These are phyloP conservation scores for Bruguiera gymnorhiza DNA, from an alignment of 345 rosid species.

Conservation along the genomic window DNA sequence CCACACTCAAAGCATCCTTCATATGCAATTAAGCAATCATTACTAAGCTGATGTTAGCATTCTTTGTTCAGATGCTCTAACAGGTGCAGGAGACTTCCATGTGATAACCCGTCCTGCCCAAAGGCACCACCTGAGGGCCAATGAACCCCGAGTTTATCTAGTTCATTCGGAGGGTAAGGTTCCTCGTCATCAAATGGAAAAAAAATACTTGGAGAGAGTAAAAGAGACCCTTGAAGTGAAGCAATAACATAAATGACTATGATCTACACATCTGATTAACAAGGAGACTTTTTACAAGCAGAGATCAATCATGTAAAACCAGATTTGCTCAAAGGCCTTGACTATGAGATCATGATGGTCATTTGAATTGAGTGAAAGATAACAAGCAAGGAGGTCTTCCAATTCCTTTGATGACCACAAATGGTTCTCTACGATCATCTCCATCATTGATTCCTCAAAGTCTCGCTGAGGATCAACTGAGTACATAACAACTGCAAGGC, in stretches of 20 bases:
- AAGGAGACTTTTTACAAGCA: neutral
- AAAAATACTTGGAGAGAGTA: neutral
- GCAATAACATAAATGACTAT: neutral
- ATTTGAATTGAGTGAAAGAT: constrained; percentile 68
- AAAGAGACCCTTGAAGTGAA: no score
- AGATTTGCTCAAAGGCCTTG: constrained; percentile 83
- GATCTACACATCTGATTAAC: neutral
- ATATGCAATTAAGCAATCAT: neutral
- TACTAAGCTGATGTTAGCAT: neutral
- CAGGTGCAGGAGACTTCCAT: neutral
- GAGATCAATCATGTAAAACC: constrained; percentile 48
- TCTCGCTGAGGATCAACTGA: constrained; percentile 77
- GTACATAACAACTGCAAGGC: constrained; percentile 72
- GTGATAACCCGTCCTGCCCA: neutral
- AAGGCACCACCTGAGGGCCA: no score
- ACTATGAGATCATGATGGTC: constrained; percentile 73
- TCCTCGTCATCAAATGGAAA: neutral
- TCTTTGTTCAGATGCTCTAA: no score
- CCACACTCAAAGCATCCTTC: neutral
- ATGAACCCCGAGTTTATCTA: no score
- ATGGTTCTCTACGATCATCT: constrained; percentile 82
- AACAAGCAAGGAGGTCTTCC: constrained; percentile 88
- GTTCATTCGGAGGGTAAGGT: no score
- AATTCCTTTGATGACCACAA: constrained; percentile 64
- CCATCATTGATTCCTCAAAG: constrained; percentile 90